Evolutionary conservation across 164 flowering plant genomes (phyloP), one percentile per base, ranked within the genome.

Genomic region (Liriodendron chinense): DNA sequence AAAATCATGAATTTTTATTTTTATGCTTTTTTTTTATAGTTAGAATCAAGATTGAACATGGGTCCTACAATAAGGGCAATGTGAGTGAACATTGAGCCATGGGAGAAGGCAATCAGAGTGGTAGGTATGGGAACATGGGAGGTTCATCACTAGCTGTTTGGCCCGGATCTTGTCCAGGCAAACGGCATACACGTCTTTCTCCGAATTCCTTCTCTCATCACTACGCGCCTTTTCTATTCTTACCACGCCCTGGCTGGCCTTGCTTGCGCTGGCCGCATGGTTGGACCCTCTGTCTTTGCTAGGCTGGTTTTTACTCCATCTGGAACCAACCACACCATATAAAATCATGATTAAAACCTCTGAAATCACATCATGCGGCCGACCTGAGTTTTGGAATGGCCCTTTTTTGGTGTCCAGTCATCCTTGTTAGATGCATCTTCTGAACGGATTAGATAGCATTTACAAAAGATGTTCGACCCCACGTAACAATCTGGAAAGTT

Each of bases 21-120:
- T n/a, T n/a, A n/a, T n/a, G n/a, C n/a, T n/a, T n/a, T n/a, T n/a
- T n/a, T n/a, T n/a, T n/a, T n/a, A n/a, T n/a, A 4, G 43, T 24
- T 22, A 9, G 12, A 7, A 50, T 72, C n/a, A 74, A 28, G 80
- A 53, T 0, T 62, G 75, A 62, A 75, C 75, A 57, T 67, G 76
- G 25, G 77, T 74, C 50, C 82, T 75, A 65, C 85, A 83, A 71
- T 50, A 78, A 34, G 85, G 85, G 74, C 85, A 80, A 65, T 81
- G 78, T 47, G 82, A 82, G 61, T 78, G 83, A 72, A 79, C 10
- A 71, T 53, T 68, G 24, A 83, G 83, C 85, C 83, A 80, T 34
- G 85, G 85, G 24, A 74, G 75, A 25, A 81, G 72, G 72, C 81
- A 83, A 9, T 74, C 71, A 12, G 85, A 78, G 47, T 80, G 85